Conservation (phyloP, 31 red algal genomes). For the Odonthalia washingtoniensis region DNA sequence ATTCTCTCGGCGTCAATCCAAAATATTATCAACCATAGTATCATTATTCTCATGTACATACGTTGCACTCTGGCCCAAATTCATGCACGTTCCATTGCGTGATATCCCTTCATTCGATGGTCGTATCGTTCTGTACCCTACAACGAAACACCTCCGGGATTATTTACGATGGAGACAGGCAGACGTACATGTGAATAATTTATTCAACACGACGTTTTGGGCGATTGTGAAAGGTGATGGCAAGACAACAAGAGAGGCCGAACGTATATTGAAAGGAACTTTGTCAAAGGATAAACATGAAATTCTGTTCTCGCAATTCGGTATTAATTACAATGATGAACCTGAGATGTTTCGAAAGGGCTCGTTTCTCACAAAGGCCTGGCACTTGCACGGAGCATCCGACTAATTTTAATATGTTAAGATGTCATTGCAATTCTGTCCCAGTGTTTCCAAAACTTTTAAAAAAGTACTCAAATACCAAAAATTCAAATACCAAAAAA, state of each 20-base stretch:
- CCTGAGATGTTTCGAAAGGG: constrained; percentile 84
- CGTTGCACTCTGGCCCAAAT: constrained; percentile 59
- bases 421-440: too few species aligned
- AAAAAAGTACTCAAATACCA: too few species aligned
- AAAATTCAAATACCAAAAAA: too few species aligned
- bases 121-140: constrained; percentile 81
- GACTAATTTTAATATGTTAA: too few species aligned
- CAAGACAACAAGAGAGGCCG: constrained; percentile 51
- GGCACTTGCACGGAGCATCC: too few species aligned
- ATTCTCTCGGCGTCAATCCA: constrained; percentile 71
- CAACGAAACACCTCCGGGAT: constrained; percentile 67
- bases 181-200: constrained; percentile 86
- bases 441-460: too few species aligned
- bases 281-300: constrained; percentile 86
- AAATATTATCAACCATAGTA: constrained; percentile 82
- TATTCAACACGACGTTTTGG: constrained; percentile 95
- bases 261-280: constrained; percentile 70
- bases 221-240: constrained; percentile 69
- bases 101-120: constrained; percentile 83
- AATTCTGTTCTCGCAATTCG: constrained; percentile 84
- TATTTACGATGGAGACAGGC: constrained; percentile 92
- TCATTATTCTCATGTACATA: constrained; percentile 78
- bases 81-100: constrained; percentile 48
- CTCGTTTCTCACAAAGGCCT: constrained; percentile 59
- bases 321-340: constrained; percentile 85